A percentile compares a stretch with the other conserved stretches of the same genome.
These are phyloP conservation scores for Alternaria sp. DNA, from an alignment of 2,329 filamentous ascomycete genomes.

Conservation along the genomic window DNA sequence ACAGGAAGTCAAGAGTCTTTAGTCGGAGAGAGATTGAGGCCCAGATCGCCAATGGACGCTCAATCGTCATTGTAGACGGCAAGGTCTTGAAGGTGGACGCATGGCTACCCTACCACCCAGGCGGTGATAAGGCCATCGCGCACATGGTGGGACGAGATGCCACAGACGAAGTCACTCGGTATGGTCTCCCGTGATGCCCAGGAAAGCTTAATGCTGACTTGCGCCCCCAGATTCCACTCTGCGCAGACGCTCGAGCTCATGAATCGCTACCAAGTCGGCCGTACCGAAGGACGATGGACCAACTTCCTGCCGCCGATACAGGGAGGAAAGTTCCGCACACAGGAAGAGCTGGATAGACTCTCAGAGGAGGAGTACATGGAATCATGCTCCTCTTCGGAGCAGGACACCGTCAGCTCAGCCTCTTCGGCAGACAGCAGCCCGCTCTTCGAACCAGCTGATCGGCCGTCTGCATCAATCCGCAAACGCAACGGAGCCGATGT, in stretches of 20 bases:
- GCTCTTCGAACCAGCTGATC: constrained; percentile 62
- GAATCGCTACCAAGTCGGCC: constrained; percentile 82
- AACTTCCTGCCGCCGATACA: constrained; percentile 94
- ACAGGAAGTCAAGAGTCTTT: constrained; percentile 58
- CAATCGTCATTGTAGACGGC: constrained; percentile 80
- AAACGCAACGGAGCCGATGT: constrained; percentile 49
- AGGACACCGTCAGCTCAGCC: constrained; percentile 38
- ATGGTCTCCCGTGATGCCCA: constrained; percentile 46
- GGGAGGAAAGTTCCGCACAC: constrained; percentile 75
- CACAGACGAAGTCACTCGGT: constrained; percentile 93
- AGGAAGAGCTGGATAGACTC: constrained; percentile 46
- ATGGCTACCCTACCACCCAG: constrained; percentile 90
- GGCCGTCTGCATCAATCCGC: constrained; percentile 40
- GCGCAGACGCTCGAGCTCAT: constrained; percentile 76
- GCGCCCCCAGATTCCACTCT: constrained; percentile 76
- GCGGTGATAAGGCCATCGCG: constrained; percentile 85
- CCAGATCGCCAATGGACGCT: constrained; percentile 80
- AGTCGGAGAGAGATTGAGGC: constrained; percentile 74
- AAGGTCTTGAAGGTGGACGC: constrained; percentile 86
- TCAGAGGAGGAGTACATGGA: constrained; percentile 45
- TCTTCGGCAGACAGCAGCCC: constrained; percentile 65
- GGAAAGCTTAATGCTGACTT: constrained; percentile 6
- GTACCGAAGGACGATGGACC: constrained; percentile 78
- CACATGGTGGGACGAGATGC: constrained; percentile 96
- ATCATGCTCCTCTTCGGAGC: constrained; percentile 29